Base-by-base conservation (phyloP, 768 basidiomycete genomes). In the Lenzites betulinus region DNA sequence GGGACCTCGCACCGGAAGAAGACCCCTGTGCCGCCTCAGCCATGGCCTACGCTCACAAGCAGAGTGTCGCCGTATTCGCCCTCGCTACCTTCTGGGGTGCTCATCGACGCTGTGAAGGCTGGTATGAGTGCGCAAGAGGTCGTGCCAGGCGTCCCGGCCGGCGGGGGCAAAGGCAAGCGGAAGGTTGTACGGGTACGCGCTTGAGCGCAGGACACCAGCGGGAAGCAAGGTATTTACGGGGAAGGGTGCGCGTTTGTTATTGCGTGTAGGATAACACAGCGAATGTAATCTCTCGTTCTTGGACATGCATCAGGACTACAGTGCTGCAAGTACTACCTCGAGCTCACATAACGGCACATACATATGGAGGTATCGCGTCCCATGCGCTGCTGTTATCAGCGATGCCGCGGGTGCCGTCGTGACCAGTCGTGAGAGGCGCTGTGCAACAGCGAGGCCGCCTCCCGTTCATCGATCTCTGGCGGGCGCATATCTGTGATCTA, bases 21-120 rank as follows among this genome's bases (percentile, higher is more conserved):
- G 60, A 75, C 89, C 13, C 91, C 93, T 12, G 76, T 81, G 1
- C 90, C 94, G 9, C 93, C 94, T 56, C 81, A 85, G 61, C 92
- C 92, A 18, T 79, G 83, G 46, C 93, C 91, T 1, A 78, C 86
- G 18, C 76, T 95, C 23, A 81, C 88, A 16, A 86, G 79, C 64
- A 83, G 95, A 36, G 79, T 93, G 20, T 92, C 92, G 8, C 79
- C 87, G 2, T 92, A 93, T 67, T 92, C 90, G 1, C 93, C 93
- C 8, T 83, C 88, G 9, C 76, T 93, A 9, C 83, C 88, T 36
- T 81, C 86, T 0, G 92, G 92, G 7, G 83, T 93, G 44, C 81
- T 95, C 35, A 79, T 96, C 36, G 89, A 93, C 39, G 85, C 92
- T 0, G 82, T 95, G 39, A 94, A 93, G 73, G 90, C 92, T 0